Conservation (phyloP, 2,329 filamentous ascomycete genomes). For the Westerdykella aurantiaca region DNA sequence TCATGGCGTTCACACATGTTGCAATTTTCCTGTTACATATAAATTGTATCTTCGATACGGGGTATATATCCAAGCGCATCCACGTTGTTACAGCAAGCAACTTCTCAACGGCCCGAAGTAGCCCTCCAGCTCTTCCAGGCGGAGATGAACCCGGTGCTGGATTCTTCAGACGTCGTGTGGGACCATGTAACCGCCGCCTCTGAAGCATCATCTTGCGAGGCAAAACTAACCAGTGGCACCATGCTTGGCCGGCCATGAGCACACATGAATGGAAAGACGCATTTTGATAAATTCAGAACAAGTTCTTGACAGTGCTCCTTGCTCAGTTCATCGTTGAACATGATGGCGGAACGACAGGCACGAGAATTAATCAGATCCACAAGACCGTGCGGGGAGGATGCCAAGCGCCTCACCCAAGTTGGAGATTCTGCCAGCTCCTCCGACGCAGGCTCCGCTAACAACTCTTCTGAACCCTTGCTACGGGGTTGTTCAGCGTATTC, state of each 20-base stretch:
- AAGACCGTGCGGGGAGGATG: slow-evolving; percentile 67
- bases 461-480: too few relatives aligned
- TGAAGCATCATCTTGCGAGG: not conserved
- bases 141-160: not conserved
- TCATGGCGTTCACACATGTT: slow-evolving; percentile 35
- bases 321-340: slow-evolving; percentile 72
- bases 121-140: not conserved
- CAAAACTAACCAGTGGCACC: slow-evolving; percentile 41
- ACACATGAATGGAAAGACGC: slow-evolving; percentile 74
- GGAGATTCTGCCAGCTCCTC: slow-evolving; percentile 4
- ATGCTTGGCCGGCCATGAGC: slow-evolving; percentile 63
- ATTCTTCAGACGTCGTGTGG: not conserved
- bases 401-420: slow-evolving; percentile 58
- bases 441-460: not conserved
- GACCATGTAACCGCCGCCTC: too few relatives aligned
- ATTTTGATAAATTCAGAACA: slow-evolving; percentile 53
- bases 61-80: too few relatives aligned
- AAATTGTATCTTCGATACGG: too few relatives aligned
- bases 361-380: slow-evolving; percentile 71
- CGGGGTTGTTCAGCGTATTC: slow-evolving; percentile 37
- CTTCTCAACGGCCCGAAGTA: too few relatives aligned
- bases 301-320: slow-evolving; percentile 54
- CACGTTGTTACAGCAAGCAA: too few relatives aligned
- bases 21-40: not conserved
- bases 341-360: slow-evolving; percentile 72